Evolutionary conservation across 805 yeast species (phyloP).

Genomic region (Hanseniaspora occidentalis): DNA sequence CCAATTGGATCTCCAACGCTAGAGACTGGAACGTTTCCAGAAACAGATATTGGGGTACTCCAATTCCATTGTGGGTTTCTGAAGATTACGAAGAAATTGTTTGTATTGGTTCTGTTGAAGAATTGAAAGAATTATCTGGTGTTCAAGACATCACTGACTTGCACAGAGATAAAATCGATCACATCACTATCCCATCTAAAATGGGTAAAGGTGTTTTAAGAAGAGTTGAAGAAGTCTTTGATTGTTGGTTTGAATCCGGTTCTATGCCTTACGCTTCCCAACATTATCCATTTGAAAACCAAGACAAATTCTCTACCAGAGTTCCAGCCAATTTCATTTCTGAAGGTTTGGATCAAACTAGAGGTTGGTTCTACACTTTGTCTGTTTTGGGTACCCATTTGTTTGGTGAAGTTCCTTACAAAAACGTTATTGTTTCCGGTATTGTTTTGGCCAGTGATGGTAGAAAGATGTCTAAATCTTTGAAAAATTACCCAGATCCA

Average conservation of each 20-base stretch:
- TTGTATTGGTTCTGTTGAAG: conserved; percentile 84
- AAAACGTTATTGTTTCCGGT: conserved; percentile 93
- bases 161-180: conserved; percentile 88
- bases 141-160: conserved; percentile 69
- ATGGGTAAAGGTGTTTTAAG: conserved; percentile 76
- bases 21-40: conserved; percentile 99
- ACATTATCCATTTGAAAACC: conserved; percentile 90
- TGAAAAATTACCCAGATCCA: conserved; percentile 97
- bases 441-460: conserved; percentile 96
- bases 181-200: conserved; percentile 84
- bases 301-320: conserved; percentile 52
- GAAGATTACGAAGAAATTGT: conserved; percentile 89
- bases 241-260: conserved; percentile 99
- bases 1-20: conserved; percentile 97
- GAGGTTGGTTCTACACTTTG: conserved; percentile 99
- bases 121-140: conserved; percentile 78
- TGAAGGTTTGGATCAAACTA: conserved; percentile 98
- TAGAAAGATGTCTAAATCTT: conserved; percentile 97
- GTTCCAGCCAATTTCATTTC: conserved; percentile 98
- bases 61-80: conserved; percentile 94
- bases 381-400: conserved; percentile 92
- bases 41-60: conserved; percentile 99
- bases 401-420: conserved; percentile 84
- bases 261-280: conserved; percentile 97
- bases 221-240: conserved; percentile 95